Conservation (phyloP, 192 early-diverging fungal genomes). For the Coemansia sp. region DNA sequence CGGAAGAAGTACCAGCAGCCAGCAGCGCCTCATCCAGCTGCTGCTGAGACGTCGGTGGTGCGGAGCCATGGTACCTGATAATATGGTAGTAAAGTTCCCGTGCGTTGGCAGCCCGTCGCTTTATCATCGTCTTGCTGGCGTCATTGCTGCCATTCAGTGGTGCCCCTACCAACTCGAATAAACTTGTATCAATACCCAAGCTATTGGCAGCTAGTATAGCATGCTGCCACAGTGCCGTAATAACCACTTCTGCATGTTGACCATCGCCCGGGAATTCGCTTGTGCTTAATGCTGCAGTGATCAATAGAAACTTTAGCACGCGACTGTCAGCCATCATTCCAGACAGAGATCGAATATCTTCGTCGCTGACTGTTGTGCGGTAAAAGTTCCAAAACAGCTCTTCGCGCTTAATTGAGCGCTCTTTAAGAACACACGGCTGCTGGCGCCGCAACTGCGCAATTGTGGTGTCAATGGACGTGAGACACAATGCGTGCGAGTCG, state of each 20-base stretch:
- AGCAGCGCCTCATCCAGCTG: neutral
- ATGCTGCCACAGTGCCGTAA: conserved; percentile 15
- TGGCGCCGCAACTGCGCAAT: conserved; percentile 18
- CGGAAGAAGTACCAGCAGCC: neutral
- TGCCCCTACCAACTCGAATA: neutral
- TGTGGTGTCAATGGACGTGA: conserved; percentile 19
- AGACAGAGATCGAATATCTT: conserved; percentile 1
- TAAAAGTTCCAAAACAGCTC: conserved; percentile 5
- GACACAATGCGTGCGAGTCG: conserved; percentile 12
- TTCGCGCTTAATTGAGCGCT: conserved; percentile 2
- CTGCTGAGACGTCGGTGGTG: conserved; percentile 12
- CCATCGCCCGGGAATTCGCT: neutral
- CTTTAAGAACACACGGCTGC: neutral
- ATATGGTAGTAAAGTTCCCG: conserved; percentile 30
- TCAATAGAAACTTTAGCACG: conserved; percentile 10
- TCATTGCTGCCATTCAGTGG: neutral
- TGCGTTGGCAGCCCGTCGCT: conserved; percentile 11
- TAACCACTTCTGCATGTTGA: neutral
- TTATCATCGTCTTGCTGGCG: neutral
- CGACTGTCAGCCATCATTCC: neutral
- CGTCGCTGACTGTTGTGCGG: neutral
- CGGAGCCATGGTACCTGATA: conserved; percentile 22
- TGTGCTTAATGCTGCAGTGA: conserved; percentile 7
- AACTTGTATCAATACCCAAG: conserved; percentile 1
- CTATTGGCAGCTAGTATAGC: conserved; percentile 7